Base-by-base conservation (phyloP, 2,329 filamentous ascomycete species). In the Cladorrhinum sp. region DNA sequence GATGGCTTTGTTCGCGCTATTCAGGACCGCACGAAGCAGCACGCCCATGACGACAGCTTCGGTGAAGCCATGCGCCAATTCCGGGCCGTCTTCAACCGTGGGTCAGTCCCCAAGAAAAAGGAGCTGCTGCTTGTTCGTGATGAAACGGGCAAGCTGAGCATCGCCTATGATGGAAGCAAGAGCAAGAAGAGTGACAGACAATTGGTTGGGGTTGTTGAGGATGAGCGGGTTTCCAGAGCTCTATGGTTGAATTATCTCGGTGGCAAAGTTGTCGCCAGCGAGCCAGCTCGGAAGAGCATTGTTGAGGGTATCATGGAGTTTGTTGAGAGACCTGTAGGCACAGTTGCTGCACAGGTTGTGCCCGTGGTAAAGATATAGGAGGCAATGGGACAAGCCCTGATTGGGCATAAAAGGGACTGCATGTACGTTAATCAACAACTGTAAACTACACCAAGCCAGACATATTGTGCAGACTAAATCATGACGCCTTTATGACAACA, bases 181-280 rank as follows among this genome's bases (percentile, higher is more conserved):
- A 62, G 62, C 71, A 71, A 77, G 71, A 67, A 73, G 67, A 58
- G 36, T 60, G 77, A 74, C 54, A 75, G 80, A 78, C 73, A 82
- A 73, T 72, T 79, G 6, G 73, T 98, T 67, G 95, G 95, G 1
- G 78, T 81, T 0, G 86, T 98, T 1, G 69, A 75, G 0, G 95
- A 98, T 70, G 90, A 95, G 77, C 81, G 93, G 57, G 79, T 99
- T 12, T 89, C 89, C 59, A 85, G 90, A 60, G 77, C 93, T 62
- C 77, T 98, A 22, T 98, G 93, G 93, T 76, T 97, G 71, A 89
- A 93, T 67, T 99, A 96, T 75, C 79, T 99, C 29, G 91, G 86
- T 3, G 95, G 95, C 0, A 89, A 85, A 73, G 92, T 87, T 69
- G 92, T 97, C 9, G 92, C 92, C 27, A 96, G 91, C 64, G 92